Base-by-base conservation (phyloP, 495 filamentous ascomycete genomes). In the Copromyces sp. region DNA sequence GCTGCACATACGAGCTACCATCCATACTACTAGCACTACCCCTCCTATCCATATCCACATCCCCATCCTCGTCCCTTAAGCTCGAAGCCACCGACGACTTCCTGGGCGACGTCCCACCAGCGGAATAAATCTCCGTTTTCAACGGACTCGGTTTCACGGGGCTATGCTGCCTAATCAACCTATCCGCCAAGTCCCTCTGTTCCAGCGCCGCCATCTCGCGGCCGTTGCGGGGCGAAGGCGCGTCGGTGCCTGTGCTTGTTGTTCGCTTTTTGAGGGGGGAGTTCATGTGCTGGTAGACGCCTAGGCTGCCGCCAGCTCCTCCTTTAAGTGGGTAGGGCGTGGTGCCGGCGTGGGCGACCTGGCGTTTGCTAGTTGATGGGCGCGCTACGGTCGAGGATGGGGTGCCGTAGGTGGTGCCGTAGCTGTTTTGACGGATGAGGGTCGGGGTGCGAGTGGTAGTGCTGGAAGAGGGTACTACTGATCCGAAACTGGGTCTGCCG, bases 211-310 rank as follows among this genome's bases (percentile, higher is more conserved):
- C 87, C 86, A 88, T 87, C 73, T 87, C 86, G 39, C 83, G 80
- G 12, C 82, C 83, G 77, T 87, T 88, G 69, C 83, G 81, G 17
- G 86, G 86, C n/a, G 83, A 82, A 61, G 76, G 75, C 1, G 70
- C 71, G 20, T 73, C 71, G 69, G 75, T 75, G 42, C 82, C 81
- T 71, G 86, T 77, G 78, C 82, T 86, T 38, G 82, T 83, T 3
- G 81, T 77, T 74, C 47, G 47, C 35, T 94, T 95, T 73, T 92
- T 89, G 38, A 96, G 82, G 14, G 93, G 93, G 12, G 92, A 94
- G 70, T 91, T 90, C n/a, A 90, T 88, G 79, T 96, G 92, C 2
- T 88, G 89, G 81, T 88, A 94, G 7, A 95, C 84, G 9, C 93
- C 93, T 39, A 97, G 83, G 78, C 88, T 95, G 16, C 94, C 94